Percentiles rank a stretch among this genome's conserved stretches.
Evolutionary conservation across 2,329 filamentous ascomycete species (phyloP).

Genomic region (Aspergillus luchuensis): DNA sequence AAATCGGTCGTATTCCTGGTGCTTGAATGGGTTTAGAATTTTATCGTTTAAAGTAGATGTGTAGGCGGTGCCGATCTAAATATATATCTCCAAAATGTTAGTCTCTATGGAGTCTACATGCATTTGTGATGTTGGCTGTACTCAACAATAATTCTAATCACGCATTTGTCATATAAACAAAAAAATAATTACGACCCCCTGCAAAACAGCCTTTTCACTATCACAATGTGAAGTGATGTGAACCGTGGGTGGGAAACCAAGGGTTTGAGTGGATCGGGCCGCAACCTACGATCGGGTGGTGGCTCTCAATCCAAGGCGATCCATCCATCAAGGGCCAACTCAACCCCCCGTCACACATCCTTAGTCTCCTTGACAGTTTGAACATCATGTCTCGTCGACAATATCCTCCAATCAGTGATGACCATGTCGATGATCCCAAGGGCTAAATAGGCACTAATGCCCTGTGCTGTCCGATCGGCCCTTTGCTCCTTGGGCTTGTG

Average conservation of each 20-base stretch:
- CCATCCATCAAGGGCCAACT: background rate
- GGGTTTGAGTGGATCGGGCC: conserved; percentile 2
- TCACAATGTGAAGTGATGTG: no score
- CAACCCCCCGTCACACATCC: background rate
- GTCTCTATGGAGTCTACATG: no score
- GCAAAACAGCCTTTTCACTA: no score
- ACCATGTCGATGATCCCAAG: conserved; percentile 13
- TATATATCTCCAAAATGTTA: no score
- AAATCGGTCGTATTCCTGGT: no score
- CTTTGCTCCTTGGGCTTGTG: background rate
- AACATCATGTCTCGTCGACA: background rate
- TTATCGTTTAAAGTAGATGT: no score
- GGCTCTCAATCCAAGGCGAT: background rate
- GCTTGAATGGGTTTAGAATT: no score
- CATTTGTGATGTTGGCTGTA: no score
- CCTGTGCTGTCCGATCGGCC: conserved; percentile 1
- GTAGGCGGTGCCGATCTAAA: no score
- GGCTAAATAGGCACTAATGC: background rate
- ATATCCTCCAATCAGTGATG: conserved; percentile 10
- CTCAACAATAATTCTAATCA: no score
- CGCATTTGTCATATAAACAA: no score
- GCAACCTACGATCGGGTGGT: background rate
- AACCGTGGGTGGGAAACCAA: background rate
- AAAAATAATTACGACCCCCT: no score
- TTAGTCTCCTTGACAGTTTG: background rate